These are phyloP conservation scores for Pistacia atlantica DNA, from an alignment of 345 rosid species.

Conservation along the genomic window DNA sequence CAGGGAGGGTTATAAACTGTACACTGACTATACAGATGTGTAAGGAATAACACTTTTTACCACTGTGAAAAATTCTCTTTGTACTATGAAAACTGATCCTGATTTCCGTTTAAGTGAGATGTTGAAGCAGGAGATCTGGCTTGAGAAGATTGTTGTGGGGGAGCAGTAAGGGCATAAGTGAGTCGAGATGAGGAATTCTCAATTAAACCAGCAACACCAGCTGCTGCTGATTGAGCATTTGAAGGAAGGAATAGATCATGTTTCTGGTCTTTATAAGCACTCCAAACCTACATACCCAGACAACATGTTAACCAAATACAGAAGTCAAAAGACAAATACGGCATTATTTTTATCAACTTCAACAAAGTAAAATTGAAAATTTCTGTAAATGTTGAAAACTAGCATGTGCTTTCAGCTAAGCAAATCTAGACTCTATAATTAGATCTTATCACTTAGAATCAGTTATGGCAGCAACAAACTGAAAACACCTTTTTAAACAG, in stretches of 20 bases:
- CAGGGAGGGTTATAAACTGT: slow-evolving; percentile 30
- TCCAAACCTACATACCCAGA: slow-evolving; percentile 65
- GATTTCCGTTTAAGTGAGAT: slow-evolving; percentile 42
- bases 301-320: background rate
- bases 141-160: slow-evolving; percentile 48
- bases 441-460: background rate
- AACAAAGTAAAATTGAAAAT: background rate
- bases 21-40: slow-evolving; percentile 43
- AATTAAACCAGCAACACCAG: slow-evolving; percentile 95
- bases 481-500: background rate
- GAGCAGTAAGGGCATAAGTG: slow-evolving; percentile 85
- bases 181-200: slow-evolving; percentile 80
- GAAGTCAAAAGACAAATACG: background rate
- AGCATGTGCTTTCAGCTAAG: background rate
- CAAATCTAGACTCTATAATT: background rate
- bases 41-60: slow-evolving; percentile 3
- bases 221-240: slow-evolving; percentile 87
- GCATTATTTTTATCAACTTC: background rate
- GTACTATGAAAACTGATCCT: slow-evolving; percentile 31
- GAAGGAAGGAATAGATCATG: slow-evolving; percentile 98
- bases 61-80: slow-evolving; percentile 5
- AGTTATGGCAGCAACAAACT: background rate
- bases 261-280: slow-evolving; percentile 96
- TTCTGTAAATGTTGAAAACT: background rate
- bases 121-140: slow-evolving; percentile 34